A percentile compares a stretch with the other conserved stretches of the same genome.
Evolutionary conservation across 495 filamentous ascomycete genomes (phyloP).

Genomic region (Elasticomyces elasticus): DNA sequence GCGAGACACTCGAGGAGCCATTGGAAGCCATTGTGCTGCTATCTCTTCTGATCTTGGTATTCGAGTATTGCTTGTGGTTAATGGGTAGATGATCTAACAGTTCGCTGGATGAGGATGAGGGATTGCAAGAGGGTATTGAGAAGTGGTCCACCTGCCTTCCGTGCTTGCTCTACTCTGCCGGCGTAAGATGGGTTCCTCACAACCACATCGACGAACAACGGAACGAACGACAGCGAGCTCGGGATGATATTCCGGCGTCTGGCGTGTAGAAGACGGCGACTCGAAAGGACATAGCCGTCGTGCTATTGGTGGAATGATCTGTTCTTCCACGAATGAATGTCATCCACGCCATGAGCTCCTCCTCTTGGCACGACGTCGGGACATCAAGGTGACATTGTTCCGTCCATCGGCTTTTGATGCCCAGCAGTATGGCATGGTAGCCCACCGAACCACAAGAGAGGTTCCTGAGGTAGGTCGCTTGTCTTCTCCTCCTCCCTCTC

Average conservation of each 20-base stretch:
- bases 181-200: too few relatives aligned
- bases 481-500: too few relatives aligned
- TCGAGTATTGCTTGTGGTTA: neutral
- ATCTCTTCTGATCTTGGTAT: neutral
- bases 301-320: neutral
- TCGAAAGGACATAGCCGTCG: neutral
- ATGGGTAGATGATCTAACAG: too few relatives aligned
- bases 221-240: too few relatives aligned
- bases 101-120: too few relatives aligned
- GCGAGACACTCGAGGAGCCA: constrained; percentile 34
- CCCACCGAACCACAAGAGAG: too few relatives aligned
- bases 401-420: neutral
- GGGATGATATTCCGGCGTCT: neutral
- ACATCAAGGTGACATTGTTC: neutral
- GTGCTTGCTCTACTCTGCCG: too few relatives aligned
- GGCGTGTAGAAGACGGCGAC: neutral
- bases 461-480: too few relatives aligned
- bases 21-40: constrained; percentile 1
- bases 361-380: neutral
- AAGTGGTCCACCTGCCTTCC: too few relatives aligned
- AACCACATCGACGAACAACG: too few relatives aligned
- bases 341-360: neutral
- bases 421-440: neutral
- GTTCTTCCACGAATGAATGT: neutral
- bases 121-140: too few relatives aligned